Conservation (phyloP, 1,284 basidiomycete genomes). For the Ustilago vetiveriae region DNA sequence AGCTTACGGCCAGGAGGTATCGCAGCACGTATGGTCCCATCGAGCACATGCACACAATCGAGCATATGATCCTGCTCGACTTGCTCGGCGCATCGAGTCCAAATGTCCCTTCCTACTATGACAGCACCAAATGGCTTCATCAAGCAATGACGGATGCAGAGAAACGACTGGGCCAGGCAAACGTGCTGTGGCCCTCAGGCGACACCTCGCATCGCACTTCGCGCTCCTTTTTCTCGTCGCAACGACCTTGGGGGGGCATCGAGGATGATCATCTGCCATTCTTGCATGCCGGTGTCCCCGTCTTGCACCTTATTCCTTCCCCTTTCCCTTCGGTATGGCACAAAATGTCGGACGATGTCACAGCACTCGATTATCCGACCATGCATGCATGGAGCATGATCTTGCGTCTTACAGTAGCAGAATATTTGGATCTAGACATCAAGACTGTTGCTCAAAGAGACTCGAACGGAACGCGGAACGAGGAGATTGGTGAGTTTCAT, state of each 20-base stretch:
- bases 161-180: constrained; percentile 23
- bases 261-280: constrained; percentile 97
- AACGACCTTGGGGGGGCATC: constrained; percentile 74
- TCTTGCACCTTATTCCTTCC: constrained; percentile 87
- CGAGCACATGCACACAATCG: constrained; percentile 59
- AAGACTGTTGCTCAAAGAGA: not conserved
- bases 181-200: constrained; percentile 40
- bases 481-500: constrained; percentile 8
- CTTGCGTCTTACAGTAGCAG: constrained; percentile 84
- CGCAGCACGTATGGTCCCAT: constrained; percentile 34
- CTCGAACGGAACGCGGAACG: not conserved
- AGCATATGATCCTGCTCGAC: constrained; percentile 63
- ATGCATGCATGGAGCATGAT: constrained; percentile 85
- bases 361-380: constrained; percentile 84
- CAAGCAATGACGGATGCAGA: constrained; percentile 45
- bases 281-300: constrained; percentile 80
- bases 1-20: constrained; percentile 17
- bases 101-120: constrained; percentile 54
- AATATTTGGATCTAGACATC: constrained; percentile 80
- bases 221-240: constrained; percentile 30
- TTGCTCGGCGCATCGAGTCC: constrained; percentile 58
- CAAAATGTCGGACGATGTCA: constrained; percentile 85
- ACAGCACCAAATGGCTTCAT: constrained; percentile 57
- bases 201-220: constrained; percentile 5
- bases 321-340: constrained; percentile 96